Percentiles rank a stretch among this genome's conserved stretches.
Evolutionary conservation across 176 grass and related monocot genomes (phyloP).

Genomic region (Areca catechu): DNA sequence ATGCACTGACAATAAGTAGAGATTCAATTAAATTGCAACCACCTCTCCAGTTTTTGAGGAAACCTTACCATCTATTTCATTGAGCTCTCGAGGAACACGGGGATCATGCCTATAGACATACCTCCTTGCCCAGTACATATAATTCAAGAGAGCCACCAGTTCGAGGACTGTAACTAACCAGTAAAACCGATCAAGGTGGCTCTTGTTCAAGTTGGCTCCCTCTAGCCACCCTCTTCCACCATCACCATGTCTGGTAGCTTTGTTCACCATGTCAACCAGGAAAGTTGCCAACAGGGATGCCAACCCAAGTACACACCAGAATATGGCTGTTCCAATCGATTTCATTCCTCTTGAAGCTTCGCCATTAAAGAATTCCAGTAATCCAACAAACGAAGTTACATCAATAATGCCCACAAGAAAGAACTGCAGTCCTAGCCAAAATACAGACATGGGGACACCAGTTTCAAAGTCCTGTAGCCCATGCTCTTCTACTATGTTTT

Average conservation of each 20-base stretch:
- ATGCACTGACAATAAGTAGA: no score
- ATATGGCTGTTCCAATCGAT: slow-evolving; percentile 41
- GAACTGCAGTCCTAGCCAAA: slow-evolving; percentile 50
- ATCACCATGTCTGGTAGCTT: slow-evolving; percentile 29
- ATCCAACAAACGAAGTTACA: slow-evolving; percentile 41
- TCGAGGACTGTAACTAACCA: slow-evolving; percentile 29
- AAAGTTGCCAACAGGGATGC: slow-evolving; percentile 31
- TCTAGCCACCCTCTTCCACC: slow-evolving; percentile 48
- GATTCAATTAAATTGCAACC: no score
- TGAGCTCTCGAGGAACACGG: background rate
- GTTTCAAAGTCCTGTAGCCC: background rate
- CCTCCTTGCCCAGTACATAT: slow-evolving; percentile 55
- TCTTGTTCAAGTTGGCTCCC: slow-evolving; percentile 43
- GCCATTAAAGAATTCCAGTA: slow-evolving; percentile 61
- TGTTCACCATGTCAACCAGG: slow-evolving; percentile 34
- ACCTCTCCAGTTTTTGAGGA: no score
- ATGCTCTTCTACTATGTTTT: slow-evolving; percentile 15
- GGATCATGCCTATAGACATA: slow-evolving; percentile 61
- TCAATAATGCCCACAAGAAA: slow-evolving; percentile 44
- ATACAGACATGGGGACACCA: slow-evolving; percentile 53
- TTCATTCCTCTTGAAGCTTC: slow-evolving; percentile 52
- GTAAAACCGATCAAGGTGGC: slow-evolving; percentile 58
- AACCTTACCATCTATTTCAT: no score
- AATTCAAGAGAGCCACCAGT: slow-evolving; percentile 50
- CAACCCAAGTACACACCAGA: slow-evolving; percentile 43